Percentiles rank a stretch among this genome's conserved stretches.
phyloP scores from a whole-genome alignment of 345 rosid species.

The Acer yangbiense region DNA sequence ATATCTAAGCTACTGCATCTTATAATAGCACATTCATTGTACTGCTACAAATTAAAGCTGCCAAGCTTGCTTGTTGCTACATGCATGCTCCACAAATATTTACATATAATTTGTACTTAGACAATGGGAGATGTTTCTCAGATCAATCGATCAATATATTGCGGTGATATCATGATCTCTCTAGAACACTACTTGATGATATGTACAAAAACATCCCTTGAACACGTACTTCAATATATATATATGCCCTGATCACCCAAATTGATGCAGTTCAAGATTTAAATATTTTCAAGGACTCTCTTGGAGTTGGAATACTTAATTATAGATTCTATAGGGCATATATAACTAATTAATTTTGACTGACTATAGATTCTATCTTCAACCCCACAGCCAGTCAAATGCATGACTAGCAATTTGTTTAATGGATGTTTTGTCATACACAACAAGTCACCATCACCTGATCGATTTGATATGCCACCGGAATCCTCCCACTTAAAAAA shows the following conservation, averaged over 20 bases:
- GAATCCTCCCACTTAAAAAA: neutral
- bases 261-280: neutral
- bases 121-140: too few relatives aligned
- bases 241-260: neutral
- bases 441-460: neutral
- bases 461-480: neutral
- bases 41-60: neutral
- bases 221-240: too few relatives aligned
- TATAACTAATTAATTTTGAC: too few relatives aligned
- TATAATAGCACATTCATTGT: neutral
- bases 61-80: neutral
- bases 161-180: neutral
- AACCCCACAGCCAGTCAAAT: neutral
- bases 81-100: neutral
- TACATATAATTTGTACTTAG: neutral
- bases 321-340: neutral
- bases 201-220: neutral
- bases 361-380: neutral
- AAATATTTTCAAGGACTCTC: neutral
- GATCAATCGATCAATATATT: too few relatives aligned
- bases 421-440: conserved; percentile 6
- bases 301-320: neutral
- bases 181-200: neutral
- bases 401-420: neutral
- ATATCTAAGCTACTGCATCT: neutral